Percentiles rank a stretch among this genome's conserved stretches.
phyloP scores from a whole-genome alignment of 2,329 filamentous ascomycete genomes.

The Pseudogymnoascus sp. region DNA sequence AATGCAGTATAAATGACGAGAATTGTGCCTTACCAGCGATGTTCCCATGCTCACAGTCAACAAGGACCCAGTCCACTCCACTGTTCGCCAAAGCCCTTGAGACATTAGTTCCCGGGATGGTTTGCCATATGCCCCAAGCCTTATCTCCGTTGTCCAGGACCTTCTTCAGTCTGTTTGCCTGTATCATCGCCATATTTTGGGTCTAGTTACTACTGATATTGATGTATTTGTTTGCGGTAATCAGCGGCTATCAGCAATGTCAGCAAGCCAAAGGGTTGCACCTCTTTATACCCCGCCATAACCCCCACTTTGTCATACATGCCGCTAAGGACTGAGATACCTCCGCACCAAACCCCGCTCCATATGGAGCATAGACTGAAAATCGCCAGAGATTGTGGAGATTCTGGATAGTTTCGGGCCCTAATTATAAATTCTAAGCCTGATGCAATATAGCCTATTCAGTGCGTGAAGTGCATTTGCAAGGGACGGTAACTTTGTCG shows the following conservation, averaged over 20 bases:
- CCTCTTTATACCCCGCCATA: conserved; percentile 7
- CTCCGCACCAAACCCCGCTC: conserved; percentile 1
- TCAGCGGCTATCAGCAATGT: not conserved
- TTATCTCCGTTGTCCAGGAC: conserved; percentile 39
- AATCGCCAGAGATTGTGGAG: not conserved
- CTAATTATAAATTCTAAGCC: not conserved
- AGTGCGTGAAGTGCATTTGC: not conserved
- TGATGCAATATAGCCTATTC: not conserved
- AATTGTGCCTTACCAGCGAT: conserved; percentile 36
- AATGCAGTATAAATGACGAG: not conserved
- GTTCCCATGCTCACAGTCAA: conserved; percentile 50
- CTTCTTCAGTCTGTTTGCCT: conserved; percentile 40
- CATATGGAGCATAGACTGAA: not conserved
- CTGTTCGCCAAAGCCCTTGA: conserved; percentile 51
- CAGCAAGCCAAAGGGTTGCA: not conserved
- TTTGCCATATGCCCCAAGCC: conserved; percentile 53
- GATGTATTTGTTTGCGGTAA: not conserved
- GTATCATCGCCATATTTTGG: conserved; percentile 30
- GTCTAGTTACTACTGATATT: not conserved
- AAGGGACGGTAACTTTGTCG: not conserved
- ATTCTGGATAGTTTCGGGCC: not conserved
- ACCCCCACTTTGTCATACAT: not conserved
- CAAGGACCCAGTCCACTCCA: conserved; percentile 59
- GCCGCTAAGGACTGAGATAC: not conserved
- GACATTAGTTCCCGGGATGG: conserved; percentile 51